Conservation (phyloP, 2,329 filamentous ascomycete species). For the Aspergillus ustus region DNA sequence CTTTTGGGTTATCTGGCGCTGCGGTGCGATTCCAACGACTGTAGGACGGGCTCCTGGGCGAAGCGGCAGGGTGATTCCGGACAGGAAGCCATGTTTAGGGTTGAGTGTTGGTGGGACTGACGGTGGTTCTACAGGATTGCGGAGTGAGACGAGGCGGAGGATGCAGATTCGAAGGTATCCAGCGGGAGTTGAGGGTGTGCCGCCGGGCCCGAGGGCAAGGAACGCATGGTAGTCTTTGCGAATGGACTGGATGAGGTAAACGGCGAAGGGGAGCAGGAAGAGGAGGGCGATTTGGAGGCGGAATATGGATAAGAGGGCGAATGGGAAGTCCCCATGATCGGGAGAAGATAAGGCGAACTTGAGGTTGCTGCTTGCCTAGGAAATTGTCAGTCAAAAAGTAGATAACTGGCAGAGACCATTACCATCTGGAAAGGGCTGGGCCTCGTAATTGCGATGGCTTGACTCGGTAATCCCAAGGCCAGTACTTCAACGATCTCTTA, state of each 20-base stretch:
- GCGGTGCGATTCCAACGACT: slow-evolving; percentile 78
- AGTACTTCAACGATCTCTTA: slow-evolving; percentile 9
- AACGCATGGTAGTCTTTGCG: slow-evolving; percentile 67
- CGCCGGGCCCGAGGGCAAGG: slow-evolving; percentile 76
- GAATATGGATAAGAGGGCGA: slow-evolving; percentile 2
- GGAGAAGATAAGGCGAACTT: slow-evolving; percentile 5
- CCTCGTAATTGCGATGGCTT: not conserved
- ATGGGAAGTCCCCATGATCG: not conserved
- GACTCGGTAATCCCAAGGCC: not conserved
- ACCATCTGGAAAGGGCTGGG: slow-evolving; percentile 1
- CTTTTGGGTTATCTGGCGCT: slow-evolving; percentile 75
- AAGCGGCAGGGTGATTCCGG: slow-evolving; percentile 56
- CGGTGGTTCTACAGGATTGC: slow-evolving; percentile 69
- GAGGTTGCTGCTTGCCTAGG: not conserved
- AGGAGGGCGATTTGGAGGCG: slow-evolving; percentile 14
- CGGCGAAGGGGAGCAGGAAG: slow-evolving; percentile 51
- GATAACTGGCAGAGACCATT: not conserved
- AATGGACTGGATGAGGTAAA: slow-evolving; percentile 66
- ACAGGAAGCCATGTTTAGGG: slow-evolving; percentile 64
- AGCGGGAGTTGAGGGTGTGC: slow-evolving; percentile 72
- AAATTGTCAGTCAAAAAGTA: not conserved
- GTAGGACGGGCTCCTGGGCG: slow-evolving; percentile 67
- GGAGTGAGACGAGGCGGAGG: slow-evolving; percentile 72
- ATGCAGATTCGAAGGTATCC: slow-evolving; percentile 77
- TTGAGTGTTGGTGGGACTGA: slow-evolving; percentile 56